A percentile compares a stretch with the other conserved stretches of the same genome.
Evolutionary conservation across 768 basidiomycete genomes (phyloP).

Genomic region (Psilocybe azurescens): DNA sequence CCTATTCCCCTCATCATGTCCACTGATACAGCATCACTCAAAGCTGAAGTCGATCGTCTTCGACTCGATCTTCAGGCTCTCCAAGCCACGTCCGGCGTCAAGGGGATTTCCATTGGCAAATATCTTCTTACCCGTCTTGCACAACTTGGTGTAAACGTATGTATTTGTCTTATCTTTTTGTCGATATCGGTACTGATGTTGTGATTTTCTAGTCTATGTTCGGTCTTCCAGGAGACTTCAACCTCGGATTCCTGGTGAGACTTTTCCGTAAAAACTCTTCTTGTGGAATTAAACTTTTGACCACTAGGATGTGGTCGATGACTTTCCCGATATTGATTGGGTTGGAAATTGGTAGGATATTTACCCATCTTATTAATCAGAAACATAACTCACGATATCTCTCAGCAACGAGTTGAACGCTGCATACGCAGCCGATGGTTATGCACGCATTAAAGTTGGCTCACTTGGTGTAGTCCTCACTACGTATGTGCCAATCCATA

Average conservation of each 20-base stretch:
- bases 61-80: conserved; percentile 50
- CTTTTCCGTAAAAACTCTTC: neutral
- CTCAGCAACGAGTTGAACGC: conserved; percentile 84
- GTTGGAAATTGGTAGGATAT: conserved; percentile 75
- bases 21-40: conserved; percentile 25
- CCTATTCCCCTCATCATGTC: conserved; percentile 21
- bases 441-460: conserved; percentile 83
- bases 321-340: conserved; percentile 80
- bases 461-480: conserved; percentile 78
- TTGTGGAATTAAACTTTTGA: neutral
- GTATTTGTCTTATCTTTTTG: conserved; percentile 15
- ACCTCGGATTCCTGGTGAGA: conserved; percentile 66
- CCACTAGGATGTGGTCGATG: conserved; percentile 79
- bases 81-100: conserved; percentile 39
- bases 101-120: conserved; percentile 55
- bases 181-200: conserved; percentile 2
- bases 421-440: conserved; percentile 92
- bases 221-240: conserved; percentile 89
- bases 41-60: conserved; percentile 42
- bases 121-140: conserved; percentile 68
- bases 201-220: conserved; percentile 65
- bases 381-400: conserved; percentile 42
- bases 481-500: conserved; percentile 53
- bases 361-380: conserved; percentile 9
- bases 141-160: conserved; percentile 68